phyloP scores from a whole-genome alignment of 2,329 filamentous ascomycete genomes.

The Curvularia verruculosa region DNA sequence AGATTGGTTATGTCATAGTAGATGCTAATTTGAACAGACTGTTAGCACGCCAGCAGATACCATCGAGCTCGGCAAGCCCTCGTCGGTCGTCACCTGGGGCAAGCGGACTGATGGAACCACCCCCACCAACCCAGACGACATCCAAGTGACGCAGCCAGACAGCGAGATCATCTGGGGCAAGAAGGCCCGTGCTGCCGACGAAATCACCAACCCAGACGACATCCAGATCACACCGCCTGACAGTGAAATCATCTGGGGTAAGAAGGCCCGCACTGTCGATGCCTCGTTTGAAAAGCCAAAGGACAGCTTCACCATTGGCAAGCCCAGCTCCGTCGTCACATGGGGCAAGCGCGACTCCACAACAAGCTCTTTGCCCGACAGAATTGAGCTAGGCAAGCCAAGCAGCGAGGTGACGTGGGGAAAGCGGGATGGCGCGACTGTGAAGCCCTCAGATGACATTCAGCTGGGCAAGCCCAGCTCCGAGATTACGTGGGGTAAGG shows the following conservation, averaged over 20 bases:
- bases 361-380: neutral
- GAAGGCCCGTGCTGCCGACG: conserved; percentile 11
- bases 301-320: conserved; percentile 12
- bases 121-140: conserved; percentile 10
- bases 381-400: conserved; percentile 10
- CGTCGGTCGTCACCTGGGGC: conserved; percentile 28
- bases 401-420: conserved; percentile 27
- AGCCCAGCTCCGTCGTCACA: conserved; percentile 16
- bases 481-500: neutral
- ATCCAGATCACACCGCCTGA: conserved; percentile 11
- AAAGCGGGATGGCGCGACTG: neutral
- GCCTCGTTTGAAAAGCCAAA: conserved; percentile 3
- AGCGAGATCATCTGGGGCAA: conserved; percentile 9
- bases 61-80: conserved; percentile 27
- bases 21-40: neutral
- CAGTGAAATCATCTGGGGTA: conserved; percentile 9
- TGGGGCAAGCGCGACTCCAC: conserved; percentile 29
- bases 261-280: conserved; percentile 10
- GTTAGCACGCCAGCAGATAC: conserved; percentile 10
- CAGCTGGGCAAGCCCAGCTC: no score
- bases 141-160: conserved; percentile 8
- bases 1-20: neutral
- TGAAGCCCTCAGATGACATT: no score
- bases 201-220: conserved; percentile 7
- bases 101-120: conserved; percentile 9